phyloP scores from a whole-genome alignment of 345 rosid genomes.

The Syzygium aromaticum region DNA sequence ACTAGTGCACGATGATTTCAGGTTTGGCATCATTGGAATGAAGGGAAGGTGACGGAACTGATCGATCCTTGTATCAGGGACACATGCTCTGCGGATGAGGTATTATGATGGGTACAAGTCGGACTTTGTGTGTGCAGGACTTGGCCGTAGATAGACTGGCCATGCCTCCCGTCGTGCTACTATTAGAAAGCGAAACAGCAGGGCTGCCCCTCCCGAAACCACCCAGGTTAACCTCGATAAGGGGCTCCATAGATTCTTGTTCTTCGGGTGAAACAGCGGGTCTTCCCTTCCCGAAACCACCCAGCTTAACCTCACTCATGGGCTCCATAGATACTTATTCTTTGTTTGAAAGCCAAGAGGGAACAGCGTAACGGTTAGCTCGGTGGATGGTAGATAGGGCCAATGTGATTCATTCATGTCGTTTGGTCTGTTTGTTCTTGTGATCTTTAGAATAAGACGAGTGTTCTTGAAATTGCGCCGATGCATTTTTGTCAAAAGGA shows the following conservation, averaged over 20 bases:
- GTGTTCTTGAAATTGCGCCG: too few species aligned
- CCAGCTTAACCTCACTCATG: not conserved
- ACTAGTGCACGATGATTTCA: slow-evolving; percentile 8
- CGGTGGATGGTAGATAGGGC: too few species aligned
- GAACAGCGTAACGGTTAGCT: too few species aligned
- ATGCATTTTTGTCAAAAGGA: too few species aligned
- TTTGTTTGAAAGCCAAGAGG: not conserved
- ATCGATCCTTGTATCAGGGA: slow-evolving; percentile 40
- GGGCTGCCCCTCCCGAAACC: slow-evolving; percentile 43
- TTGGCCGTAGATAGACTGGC: slow-evolving; percentile 52
- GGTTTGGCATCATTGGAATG: slow-evolving; percentile 80
- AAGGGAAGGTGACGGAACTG: slow-evolving; percentile 47
- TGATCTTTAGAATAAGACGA: too few species aligned
- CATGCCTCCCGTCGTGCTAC: slow-evolving; percentile 52
- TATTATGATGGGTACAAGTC: slow-evolving; percentile 58
- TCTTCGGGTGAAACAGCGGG: not conserved
- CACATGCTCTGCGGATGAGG: slow-evolving; percentile 32
- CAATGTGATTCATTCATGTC: too few species aligned
- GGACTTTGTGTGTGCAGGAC: slow-evolving; percentile 86
- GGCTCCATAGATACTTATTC: too few species aligned
- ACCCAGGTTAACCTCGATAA: slow-evolving; percentile 45
- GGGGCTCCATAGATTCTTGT: slow-evolving; percentile 30
- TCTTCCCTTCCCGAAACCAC: not conserved
- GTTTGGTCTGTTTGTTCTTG: too few species aligned
- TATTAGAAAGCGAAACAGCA: slow-evolving; percentile 65